phyloP scores from a whole-genome alignment of 1,284 basidiomycete genomes.

The Apiotrichum porosum region DNA sequence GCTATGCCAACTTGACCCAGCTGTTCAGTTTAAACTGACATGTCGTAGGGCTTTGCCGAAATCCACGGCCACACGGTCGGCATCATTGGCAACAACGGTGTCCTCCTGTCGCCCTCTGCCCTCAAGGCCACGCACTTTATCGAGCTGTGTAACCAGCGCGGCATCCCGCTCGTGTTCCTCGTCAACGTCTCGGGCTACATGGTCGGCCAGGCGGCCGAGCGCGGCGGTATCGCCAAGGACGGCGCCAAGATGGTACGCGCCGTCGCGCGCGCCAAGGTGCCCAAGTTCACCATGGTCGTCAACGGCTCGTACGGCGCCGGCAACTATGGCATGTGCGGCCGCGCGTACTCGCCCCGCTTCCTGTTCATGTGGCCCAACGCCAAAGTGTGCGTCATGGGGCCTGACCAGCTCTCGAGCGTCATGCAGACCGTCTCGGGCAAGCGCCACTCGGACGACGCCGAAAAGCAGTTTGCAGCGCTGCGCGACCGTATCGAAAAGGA shows the following conservation, averaged over 20 bases:
- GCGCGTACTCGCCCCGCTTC: constrained; percentile 90
- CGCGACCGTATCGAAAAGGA: constrained; percentile 80
- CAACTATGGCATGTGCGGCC: constrained; percentile 89
- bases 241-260: constrained; percentile 97
- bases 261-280: constrained; percentile 88
- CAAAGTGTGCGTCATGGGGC: constrained; percentile 94
- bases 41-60: constrained; percentile 84
- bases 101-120: constrained; percentile 87
- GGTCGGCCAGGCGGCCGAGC: constrained; percentile 91
- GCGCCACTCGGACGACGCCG: constrained; percentile 20
- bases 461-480: constrained; percentile 49
- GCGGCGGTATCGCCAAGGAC: constrained; percentile 93
- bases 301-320: constrained; percentile 87
- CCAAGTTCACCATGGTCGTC: constrained; percentile 90
- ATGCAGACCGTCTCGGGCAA: constrained; percentile 68
- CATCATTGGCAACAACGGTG: constrained; percentile 90
- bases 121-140: constrained; percentile 94
- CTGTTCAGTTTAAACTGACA: no score
- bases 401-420: constrained; percentile 82
- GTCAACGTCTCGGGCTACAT: constrained; percentile 91
- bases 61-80: constrained; percentile 80
- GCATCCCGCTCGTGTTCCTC: constrained; percentile 84
- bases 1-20: no score
- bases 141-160: constrained; percentile 84
- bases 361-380: constrained; percentile 98